Evolutionary conservation across 805 yeast genomes (phyloP), one percentile per base, ranked within the genome.

Genomic region (Saccharomyces paradoxus): DNA sequence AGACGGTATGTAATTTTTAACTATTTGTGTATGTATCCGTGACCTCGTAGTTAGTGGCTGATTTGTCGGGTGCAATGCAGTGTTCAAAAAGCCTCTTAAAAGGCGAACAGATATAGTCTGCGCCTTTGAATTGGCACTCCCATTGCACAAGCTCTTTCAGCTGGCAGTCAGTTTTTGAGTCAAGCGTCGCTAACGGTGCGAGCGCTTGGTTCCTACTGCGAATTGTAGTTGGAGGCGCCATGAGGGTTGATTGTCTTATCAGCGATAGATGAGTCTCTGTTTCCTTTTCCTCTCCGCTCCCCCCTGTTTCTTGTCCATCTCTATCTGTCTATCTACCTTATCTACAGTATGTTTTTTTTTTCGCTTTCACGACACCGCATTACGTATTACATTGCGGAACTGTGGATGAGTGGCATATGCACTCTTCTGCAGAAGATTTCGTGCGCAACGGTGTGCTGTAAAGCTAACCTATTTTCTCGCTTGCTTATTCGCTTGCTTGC

Each of bases 151-250:
- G 58, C 13, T 77, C 68, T 57, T 71, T 72, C 7, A 78, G 62
- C n/a, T 55, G 41, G 56, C 78, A 73, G 21, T 53, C 51, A 52
- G 22, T 55, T 9, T 37, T 24, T 3, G 44, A 37, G 44, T 37
- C 44, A 2, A 21, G 44, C 12, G 24, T 8, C 12, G 24, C 22
- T 17, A 37, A 17, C 22, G 44, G 56, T 47, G 60, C 60, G 24
- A 73, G 65, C 51, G 77, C 80, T 2, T 48, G 51, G 14, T 55
- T 55, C 26, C 55, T 49, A 2, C 71, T 60, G 50, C 74, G 73
- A 2, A 78, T 73, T 0, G 80, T 79, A n/a, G 80, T 69, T 9
- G 79, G 76, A 1, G 81, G 82, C 0, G 81, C 81, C 82, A 78
- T 78, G 10, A 22, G 21, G 17, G n/a, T 32, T 29, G 22, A 9